Percentiles rank a stretch among this genome's conserved stretches.
Conservation (phyloP, 108 stramenopile genomes). For the Schizochytrium sp. region DNA sequence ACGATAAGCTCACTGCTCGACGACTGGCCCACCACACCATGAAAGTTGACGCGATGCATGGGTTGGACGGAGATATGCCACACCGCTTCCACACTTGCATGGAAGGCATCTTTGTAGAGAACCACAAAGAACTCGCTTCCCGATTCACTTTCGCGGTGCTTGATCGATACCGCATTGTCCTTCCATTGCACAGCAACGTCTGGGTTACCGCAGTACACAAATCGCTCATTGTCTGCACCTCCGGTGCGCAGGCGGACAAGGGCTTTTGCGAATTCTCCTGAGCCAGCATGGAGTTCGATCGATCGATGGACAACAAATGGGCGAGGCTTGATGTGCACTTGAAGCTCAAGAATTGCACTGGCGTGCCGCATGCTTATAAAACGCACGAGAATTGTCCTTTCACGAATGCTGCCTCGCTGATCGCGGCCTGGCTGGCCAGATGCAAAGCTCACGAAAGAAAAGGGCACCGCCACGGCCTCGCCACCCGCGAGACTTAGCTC, state of each 20-base stretch:
- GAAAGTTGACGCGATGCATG: conserved; percentile 43
- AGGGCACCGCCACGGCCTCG: conserved; percentile 48
- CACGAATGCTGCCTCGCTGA: neutral
- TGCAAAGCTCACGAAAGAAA: conserved; percentile 32
- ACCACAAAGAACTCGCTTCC: conserved; percentile 39
- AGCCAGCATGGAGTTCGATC: conserved; percentile 40
- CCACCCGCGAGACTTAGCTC: conserved; percentile 39
- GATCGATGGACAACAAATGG: conserved; percentile 39
- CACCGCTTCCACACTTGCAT: conserved; percentile 34
- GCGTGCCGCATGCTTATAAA: conserved; percentile 24
- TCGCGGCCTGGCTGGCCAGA: neutral
- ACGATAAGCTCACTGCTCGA: conserved; percentile 46
- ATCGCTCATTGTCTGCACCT: conserved; percentile 20
- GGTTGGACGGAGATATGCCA: conserved; percentile 51
- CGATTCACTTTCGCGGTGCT: conserved; percentile 23
- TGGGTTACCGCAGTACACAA: conserved; percentile 45
- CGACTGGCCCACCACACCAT: conserved; percentile 39
- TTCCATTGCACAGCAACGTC: conserved; percentile 35
- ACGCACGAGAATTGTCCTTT: conserved; percentile 2
- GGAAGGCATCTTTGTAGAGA: conserved; percentile 45
- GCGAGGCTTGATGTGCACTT: conserved; percentile 28
- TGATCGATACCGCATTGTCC: conserved; percentile 38
- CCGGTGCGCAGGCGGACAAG: neutral
- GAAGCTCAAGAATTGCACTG: conserved; percentile 36
- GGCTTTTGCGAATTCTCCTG: conserved; percentile 48